A percentile compares a stretch with the other conserved stretches of the same genome.
Conservation (phyloP, 1,284 basidiomycete genomes). For the Sparassis latifolia region DNA sequence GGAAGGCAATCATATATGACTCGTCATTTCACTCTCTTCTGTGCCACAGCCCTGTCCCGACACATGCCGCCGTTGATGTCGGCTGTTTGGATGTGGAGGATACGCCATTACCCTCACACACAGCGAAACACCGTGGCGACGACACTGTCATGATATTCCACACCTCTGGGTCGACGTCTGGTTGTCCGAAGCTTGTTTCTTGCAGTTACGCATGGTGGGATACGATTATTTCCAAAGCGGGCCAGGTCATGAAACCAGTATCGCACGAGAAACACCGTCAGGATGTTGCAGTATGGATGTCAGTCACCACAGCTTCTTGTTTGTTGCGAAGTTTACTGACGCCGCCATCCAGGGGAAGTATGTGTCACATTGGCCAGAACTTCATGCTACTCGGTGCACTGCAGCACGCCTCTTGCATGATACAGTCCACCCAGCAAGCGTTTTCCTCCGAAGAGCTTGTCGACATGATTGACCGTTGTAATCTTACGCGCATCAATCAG, state of each 20-base stretch:
- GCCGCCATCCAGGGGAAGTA: slow-evolving; percentile 21
- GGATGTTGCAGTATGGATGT: slow-evolving; percentile 46
- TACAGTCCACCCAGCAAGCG: slow-evolving; percentile 56
- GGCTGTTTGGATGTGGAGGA: slow-evolving; percentile 18
- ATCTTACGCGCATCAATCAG: slow-evolving; percentile 64
- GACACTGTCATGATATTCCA: slow-evolving; percentile 62
- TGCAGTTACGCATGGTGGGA: slow-evolving; percentile 42
- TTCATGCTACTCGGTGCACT: slow-evolving; percentile 42
- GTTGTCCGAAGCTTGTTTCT: slow-evolving; percentile 66
- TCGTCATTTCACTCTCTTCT: slow-evolving; percentile 34
- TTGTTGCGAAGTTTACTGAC: slow-evolving; percentile 3
- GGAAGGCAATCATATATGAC: slow-evolving; percentile 58
- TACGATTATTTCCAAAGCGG: slow-evolving; percentile 19
- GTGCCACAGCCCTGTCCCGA: slow-evolving; percentile 41
- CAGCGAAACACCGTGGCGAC: slow-evolving; percentile 28
- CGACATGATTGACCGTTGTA: slow-evolving; percentile 61
- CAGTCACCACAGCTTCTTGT: slow-evolving; percentile 9
- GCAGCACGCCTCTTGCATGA: slow-evolving; percentile 63
- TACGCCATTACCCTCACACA: slow-evolving; percentile 16
- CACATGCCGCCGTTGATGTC: slow-evolving; percentile 35
- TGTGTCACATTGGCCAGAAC: slow-evolving; percentile 27
- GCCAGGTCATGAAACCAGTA: slow-evolving; percentile 12
- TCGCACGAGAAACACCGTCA: slow-evolving; percentile 28
- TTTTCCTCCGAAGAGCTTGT: slow-evolving; percentile 65
- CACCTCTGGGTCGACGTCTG: slow-evolving; percentile 70